These are phyloP conservation scores for Dothideomycetes sp. DNA, from an alignment of 2,329 filamentous ascomycete genomes.

Conservation along the genomic window DNA sequence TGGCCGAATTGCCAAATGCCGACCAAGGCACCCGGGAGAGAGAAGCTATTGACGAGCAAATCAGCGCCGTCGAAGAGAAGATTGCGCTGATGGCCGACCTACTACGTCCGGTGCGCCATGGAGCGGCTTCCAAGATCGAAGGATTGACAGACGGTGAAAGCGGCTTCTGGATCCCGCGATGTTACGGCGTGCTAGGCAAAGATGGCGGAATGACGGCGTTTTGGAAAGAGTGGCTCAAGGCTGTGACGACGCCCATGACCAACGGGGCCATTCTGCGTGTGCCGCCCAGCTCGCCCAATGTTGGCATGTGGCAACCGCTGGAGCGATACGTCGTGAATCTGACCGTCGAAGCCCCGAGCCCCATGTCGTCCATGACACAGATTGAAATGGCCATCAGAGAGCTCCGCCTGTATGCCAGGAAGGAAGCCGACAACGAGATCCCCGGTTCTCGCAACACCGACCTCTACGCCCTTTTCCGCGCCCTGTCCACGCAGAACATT, in stretches of 20 bases:
- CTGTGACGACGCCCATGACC: constrained; percentile 90
- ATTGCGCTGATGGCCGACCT: constrained; percentile 96
- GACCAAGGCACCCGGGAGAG: constrained; percentile 72
- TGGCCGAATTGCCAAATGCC: constrained; percentile 72
- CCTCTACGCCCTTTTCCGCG: constrained; percentile 84
- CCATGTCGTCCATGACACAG: constrained; percentile 87
- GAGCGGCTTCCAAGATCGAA: constrained; percentile 93
- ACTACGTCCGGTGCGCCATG: constrained; percentile 81
- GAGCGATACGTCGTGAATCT: constrained; percentile 96
- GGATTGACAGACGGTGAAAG: constrained; percentile 91
- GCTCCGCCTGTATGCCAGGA: constrained; percentile 80
- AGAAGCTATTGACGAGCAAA: constrained; percentile 83
- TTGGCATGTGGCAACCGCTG: constrained; percentile 91
- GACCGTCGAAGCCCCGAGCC: constrained; percentile 88
- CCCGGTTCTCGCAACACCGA: constrained; percentile 87
- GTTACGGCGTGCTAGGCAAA: constrained; percentile 83
- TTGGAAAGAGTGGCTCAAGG: constrained; percentile 98
- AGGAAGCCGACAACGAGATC: constrained; percentile 86
- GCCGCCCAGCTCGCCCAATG: constrained; percentile 76
- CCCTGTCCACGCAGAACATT: constrained; percentile 83
- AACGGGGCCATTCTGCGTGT: constrained; percentile 76
- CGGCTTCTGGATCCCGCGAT: constrained; percentile 88
- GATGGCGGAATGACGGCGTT: constrained; percentile 78
- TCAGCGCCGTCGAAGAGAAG: constrained; percentile 93
- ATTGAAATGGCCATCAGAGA: constrained; percentile 87